Base-by-base conservation (phyloP, 1,284 basidiomycete genomes). In the Cryptococcus depauperatus region DNA sequence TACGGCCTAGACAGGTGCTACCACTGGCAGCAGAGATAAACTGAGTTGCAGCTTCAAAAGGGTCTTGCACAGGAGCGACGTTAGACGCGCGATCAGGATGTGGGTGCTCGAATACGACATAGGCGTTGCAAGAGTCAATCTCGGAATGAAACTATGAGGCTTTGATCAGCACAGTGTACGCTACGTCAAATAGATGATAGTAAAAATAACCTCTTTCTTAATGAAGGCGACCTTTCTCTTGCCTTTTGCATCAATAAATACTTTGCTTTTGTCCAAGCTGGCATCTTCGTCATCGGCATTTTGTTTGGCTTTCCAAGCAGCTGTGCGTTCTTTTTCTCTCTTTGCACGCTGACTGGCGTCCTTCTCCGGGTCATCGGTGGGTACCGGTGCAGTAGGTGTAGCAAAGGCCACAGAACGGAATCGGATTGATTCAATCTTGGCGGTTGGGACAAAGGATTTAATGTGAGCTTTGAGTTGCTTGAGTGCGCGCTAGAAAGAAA, bases 221-320 rank as follows among this genome's bases (percentile, higher is more conserved):
- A 97, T 95, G 66, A 90, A 95, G 0, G 91, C 88, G 32, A 97
- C 82, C 58, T 85, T 86, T 70, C 93, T 87, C 75, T 96, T 97
- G 68, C 96, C 86, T 46, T 78, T 78, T 0, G 86, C 76, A 16
- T 80, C 87, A 43, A 95, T 77, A 64, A 79, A 88, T 27, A 59
- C 59, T 37, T 68, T 54, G 16, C 22, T 22, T 19, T 38, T 42
- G 23, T 34, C 33, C 3, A 23, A 16, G 22, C 35, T 28, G 5
- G 29, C 34, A 4, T 41, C 44, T 9, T 18, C 23, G 1, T 82
- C 83, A 48, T 78, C 77, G 45, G 78, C 57, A 48, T 78, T 77
- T 45, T 79, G 58, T 19, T 72, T 45, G 62, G 64, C 68, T 43
- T 70, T 64, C 86, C 89, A 93, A 19, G 79, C 74, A 5, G 80